Base-by-base conservation (phyloP, 1,139 yeast species). In the Diutina rugosa region DNA sequence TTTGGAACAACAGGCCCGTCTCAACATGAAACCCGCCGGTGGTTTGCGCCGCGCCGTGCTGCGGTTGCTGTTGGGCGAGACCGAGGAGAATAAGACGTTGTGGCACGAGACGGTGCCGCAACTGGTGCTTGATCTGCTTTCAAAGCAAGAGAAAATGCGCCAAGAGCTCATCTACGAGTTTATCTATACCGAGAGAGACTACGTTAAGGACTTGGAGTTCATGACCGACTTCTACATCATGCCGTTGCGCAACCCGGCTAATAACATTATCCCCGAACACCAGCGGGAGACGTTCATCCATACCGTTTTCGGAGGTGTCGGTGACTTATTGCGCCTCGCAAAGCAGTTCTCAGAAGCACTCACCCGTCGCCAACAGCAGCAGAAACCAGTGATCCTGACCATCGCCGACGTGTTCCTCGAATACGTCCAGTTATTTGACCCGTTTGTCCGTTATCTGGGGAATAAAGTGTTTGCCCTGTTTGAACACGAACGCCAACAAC, bases 131-230 rank as follows among this genome's bases (percentile, higher is more conserved):
- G 95, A 88, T 59, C 78, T 84, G 56, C 79, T 93, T 58, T 90
- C 89, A 59, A 93, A 90, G 62, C 81, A 76, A 58, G 99, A 93
- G 68, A 87, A 89, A 67, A 90, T 90, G 74, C 81, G 98, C 62
- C 99, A 93, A 69, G 99, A 93, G 67, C 85, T 93, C 61, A 93
- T 93, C 57, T 93, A 90, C 71, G 99, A 93, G 69, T 87, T 93
- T 46, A 89, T 90, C 56, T 87, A 89, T 63, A 93, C 98, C 2
- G 99, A 93, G 71, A 81, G 97, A 59, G 96, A 95, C 62, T 93
- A 91, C 69, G 96, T 93, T 58, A 91, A 90, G 70, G 97, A 95
- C 65, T 76, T 93, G 66, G 99, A 93, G 69, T 89, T 91, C 63
- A 77, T 95, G 67, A 84, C 97, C 54, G 98, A 93, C 68, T 90